Base-by-base conservation (phyloP, 768 basidiomycete genomes). In the Hypsizygus marmoreus region DNA sequence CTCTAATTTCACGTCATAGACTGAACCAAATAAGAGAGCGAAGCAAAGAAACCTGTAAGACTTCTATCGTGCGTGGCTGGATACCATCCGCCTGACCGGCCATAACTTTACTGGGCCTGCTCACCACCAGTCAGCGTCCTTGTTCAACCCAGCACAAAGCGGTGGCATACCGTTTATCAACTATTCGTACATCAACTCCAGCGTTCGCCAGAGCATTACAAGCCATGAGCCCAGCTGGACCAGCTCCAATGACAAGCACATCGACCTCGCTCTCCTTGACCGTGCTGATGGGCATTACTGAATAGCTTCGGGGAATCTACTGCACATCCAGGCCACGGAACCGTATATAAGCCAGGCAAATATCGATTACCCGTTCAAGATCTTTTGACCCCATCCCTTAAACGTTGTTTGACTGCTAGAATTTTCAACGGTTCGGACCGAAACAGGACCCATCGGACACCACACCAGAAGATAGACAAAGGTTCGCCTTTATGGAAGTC, bases 21-120 rank as follows among this genome's bases (percentile, higher is more conserved):
- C 6, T 33, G 14, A 4, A 12, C 13, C 8, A 6, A 26, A 23
- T 22, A 14, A 33, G 17, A 13, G 4, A n/a, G n/a, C n/a, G n/a
- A n/a, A 16, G 24, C 3, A 13, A 12, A 28, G 43, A 37, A 40
- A 77, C 80, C 71, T 81, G 76, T 13, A 82, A 60, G 3, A 82
- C 76, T 61, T 79, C 77, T 6, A 76, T 66, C 2, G 74, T 79
- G 40, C 79, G 62, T 3, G 80, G 80, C 56, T 79, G 77, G 40
- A 82, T 77, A 4, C 81, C 81, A 55, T 82, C 81, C 6, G 81
- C 81, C 53, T 81, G 79, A n/a, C 81, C 81, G 17, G 76, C 76
- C 19, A 67, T 58, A 16, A 82, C 71, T 52, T 73, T 75, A 26
- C 55, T 54, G 7, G 81, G 72, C 51, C 80, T 81, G 44, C 5